Evolutionary conservation across 2,329 filamentous ascomycete genomes (phyloP), one percentile per base, ranked within the genome.

Genomic region (Phyllosticta citriasiana): DNA sequence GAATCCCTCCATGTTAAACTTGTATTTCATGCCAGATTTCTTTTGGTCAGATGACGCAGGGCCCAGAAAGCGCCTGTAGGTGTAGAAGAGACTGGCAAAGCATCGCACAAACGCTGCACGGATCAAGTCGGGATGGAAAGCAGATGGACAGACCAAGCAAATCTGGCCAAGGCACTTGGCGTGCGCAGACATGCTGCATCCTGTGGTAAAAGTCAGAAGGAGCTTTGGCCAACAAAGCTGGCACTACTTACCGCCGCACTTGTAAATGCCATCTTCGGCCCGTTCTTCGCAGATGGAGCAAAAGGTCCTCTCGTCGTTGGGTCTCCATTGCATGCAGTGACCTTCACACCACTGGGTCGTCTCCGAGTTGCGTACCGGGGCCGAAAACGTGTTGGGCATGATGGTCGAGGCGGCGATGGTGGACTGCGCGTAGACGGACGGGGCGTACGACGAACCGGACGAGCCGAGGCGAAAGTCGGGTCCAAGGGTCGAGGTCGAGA

Each of bases 281-380:
- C 84, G 86, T 55, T 93, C 89, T 54, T 91, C 88, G 69, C 89
- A 94, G 55, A 93, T 81, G 1, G 84, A 84, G 72, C 89, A 94
- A 5, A 79, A 78, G 0, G 83, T 83, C 50, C 79, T 78, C 14
- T 76, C 76, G 66, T 92, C 88, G 16, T 80, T 77, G 0, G 78
- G 69, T 59, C 80, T 79, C 79, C 84, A 88, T 63, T 86, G 82
- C 75, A 94, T 83, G 73, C 88, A 92, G 75, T 94, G 89, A 0
- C 89, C 89, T 72, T 94, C 89, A 1, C 91, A 87, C 89, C 89
- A 94, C 55, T 90, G 85, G 0, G 83, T 89, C 1, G 85, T 89
- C 55, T 91, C 88, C 0, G 88, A 91, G 69, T 93, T 90, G 55
- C 80, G 80, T 7, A 93, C 89, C 1, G 88, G 88, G 68, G 92